Conservation (phyloP, 2,329 filamentous ascomycete species). For the Colletotrichum sublineola region DNA sequence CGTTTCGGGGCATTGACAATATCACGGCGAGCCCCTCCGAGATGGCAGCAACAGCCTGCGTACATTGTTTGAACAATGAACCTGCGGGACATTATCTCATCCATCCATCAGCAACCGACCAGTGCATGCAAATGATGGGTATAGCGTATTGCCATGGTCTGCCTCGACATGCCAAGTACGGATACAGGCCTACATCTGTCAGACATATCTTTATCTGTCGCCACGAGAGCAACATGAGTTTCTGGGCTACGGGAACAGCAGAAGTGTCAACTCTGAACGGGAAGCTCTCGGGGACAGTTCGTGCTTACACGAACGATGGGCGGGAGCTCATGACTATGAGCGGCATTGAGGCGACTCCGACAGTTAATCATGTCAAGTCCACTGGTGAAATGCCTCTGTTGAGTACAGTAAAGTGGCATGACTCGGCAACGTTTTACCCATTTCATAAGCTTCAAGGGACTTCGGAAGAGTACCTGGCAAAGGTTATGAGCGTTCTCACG, state of each 20-base stretch:
- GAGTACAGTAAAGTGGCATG: too few species aligned
- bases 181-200: constrained; percentile 11
- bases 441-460: background rate
- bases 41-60: constrained; percentile 41
- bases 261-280: background rate
- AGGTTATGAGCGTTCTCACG: background rate
- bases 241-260: constrained; percentile 17
- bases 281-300: constrained; percentile 3
- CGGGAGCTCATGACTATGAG: background rate
- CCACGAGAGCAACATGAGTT: background rate
- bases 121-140: constrained; percentile 49
- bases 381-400: background rate
- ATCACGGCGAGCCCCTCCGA: constrained; percentile 41
- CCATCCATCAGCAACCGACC: constrained; percentile 56
- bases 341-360: constrained; percentile 9
- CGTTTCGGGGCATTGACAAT: constrained; percentile 48
- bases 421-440: too few species aligned
- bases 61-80: constrained; percentile 1
- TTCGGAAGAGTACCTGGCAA: too few species aligned
- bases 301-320: constrained; percentile 16
- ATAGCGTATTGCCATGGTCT: constrained; percentile 39
- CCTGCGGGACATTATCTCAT: constrained; percentile 47
- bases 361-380: constrained; percentile 2
- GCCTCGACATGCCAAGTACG: constrained; percentile 9
- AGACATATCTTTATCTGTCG: constrained; percentile 1